Evolutionary conservation across 805 yeast species (phyloP).

Genomic region (Candida odintsovae): DNA sequence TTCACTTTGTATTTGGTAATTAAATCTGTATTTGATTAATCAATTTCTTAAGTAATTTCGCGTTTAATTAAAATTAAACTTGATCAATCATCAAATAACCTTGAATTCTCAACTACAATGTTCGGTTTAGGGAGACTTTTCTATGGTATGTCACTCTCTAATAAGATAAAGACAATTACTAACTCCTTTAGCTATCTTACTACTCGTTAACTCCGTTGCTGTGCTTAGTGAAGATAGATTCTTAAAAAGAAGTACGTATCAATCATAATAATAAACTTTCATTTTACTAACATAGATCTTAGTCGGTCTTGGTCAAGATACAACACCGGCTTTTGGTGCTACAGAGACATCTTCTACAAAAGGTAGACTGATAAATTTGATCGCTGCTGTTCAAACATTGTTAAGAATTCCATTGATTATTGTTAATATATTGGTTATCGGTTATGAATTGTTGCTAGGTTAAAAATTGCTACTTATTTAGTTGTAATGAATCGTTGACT

Average conservation of each 20-base stretch:
- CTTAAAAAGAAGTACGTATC: slow-evolving; percentile 49
- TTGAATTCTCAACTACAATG: too few species aligned
- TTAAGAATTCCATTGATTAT: slow-evolving; percentile 71
- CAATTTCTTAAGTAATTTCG: too few species aligned
- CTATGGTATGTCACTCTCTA: slow-evolving; percentile 31
- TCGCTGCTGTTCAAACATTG: slow-evolving; percentile 70
- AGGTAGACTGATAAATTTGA: slow-evolving; percentile 54
- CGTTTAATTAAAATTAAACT: not conserved
- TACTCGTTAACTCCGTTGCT: slow-evolving; percentile 69
- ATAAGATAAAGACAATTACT: too few species aligned
- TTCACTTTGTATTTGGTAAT: too few species aligned
- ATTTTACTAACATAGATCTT: slow-evolving; percentile 6
- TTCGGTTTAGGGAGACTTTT: slow-evolving; percentile 58
- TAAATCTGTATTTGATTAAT: too few species aligned
- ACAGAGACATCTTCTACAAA: slow-evolving; percentile 43
- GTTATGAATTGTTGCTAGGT: slow-evolving; percentile 67
- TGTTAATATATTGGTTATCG: slow-evolving; percentile 57
- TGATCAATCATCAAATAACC: not conserved
- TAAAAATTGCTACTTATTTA: slow-evolving; percentile 19
- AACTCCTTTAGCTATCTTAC: slow-evolving; percentile 28
- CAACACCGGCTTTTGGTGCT: slow-evolving; percentile 39
- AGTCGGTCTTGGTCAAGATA: slow-evolving; percentile 41
- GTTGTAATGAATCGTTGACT: too few species aligned
- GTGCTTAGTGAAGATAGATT: slow-evolving; percentile 78
- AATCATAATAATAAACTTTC: not conserved